phyloP scores from a whole-genome alignment of 805 yeast genomes.

The Pachysolen tannophilus region DNA sequence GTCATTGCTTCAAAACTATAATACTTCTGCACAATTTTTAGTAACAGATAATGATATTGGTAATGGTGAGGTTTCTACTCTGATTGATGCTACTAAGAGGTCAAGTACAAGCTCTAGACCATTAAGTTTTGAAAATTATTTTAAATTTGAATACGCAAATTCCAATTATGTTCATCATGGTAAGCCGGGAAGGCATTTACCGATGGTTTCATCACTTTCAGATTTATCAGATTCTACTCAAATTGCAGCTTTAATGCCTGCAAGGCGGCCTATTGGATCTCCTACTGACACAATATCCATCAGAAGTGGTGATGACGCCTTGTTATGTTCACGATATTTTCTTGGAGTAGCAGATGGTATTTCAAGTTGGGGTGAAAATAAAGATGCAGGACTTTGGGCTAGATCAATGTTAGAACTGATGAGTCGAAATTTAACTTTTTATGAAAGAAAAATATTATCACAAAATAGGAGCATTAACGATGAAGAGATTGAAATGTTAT shows the following conservation, averaged over 20 bases:
- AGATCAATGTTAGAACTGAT: conserved; percentile 44
- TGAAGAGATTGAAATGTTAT: conserved; percentile 31
- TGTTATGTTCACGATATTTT: conserved; percentile 44
- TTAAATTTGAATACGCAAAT: conserved; percentile 32
- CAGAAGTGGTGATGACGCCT: conserved; percentile 51
- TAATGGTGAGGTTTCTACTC: no score
- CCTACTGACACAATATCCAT: conserved; percentile 44
- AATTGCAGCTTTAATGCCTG: conserved; percentile 34
- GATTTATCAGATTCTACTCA: conserved; percentile 43
- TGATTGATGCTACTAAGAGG: no score
- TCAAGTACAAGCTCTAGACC: no score
- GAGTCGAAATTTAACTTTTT: conserved; percentile 28
- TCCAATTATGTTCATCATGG: conserved; percentile 44
- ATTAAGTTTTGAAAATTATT: no score
- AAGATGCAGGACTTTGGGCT: conserved; percentile 45
- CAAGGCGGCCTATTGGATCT: conserved; percentile 43
- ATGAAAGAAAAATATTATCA: conserved; percentile 35
- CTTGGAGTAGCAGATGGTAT: conserved; percentile 52
- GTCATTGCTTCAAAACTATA: no score
- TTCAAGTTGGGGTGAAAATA: conserved; percentile 43
- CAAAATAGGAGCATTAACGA: conserved; percentile 17
- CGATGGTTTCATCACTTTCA: conserved; percentile 38
- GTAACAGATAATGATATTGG: no score
- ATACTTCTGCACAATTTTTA: no score
- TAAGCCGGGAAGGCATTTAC: conserved; percentile 18